Conservation (phyloP, 1,139 yeast species). For the Arxiozyma telluris region DNA sequence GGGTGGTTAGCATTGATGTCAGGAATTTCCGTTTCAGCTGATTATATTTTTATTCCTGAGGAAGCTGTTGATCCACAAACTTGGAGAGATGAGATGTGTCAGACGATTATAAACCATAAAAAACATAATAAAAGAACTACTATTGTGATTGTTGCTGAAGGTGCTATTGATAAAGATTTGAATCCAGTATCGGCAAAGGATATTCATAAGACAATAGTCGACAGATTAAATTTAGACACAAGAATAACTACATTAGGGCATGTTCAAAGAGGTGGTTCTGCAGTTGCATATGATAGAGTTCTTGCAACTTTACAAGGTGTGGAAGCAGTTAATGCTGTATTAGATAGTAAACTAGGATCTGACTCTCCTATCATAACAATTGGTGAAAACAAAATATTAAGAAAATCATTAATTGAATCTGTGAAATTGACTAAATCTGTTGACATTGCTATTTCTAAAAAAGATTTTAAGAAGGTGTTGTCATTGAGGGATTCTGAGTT, state of each 20-base stretch:
- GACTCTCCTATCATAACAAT: slow-evolving; percentile 95
- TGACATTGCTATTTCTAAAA: slow-evolving; percentile 69
- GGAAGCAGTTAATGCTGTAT: slow-evolving; percentile 89
- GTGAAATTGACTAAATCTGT: slow-evolving; percentile 78
- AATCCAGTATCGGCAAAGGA: slow-evolving; percentile 70
- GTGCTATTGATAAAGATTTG: slow-evolving; percentile 80
- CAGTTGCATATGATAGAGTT: slow-evolving; percentile 86
- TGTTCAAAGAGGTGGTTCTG: slow-evolving; percentile 97
- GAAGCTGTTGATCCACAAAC: slow-evolving; percentile 17
- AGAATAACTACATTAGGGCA: slow-evolving; percentile 93
- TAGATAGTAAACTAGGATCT: slow-evolving; percentile 78
- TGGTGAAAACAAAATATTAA: slow-evolving; percentile 73
- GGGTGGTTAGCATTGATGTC: slow-evolving; percentile 98
- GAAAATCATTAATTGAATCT: slow-evolving; percentile 81
- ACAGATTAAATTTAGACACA: slow-evolving; percentile 74
- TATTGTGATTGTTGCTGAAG: slow-evolving; percentile 94
- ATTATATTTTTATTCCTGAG: slow-evolving; percentile 88
- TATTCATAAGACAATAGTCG: slow-evolving; percentile 72
- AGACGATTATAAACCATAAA: slow-evolving; percentile 65
- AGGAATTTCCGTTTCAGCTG: slow-evolving; percentile 92
- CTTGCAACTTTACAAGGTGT: slow-evolving; percentile 95
- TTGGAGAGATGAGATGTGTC: slow-evolving; percentile 75
- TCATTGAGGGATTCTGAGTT: slow-evolving; percentile 82
- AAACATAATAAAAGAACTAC: slow-evolving; percentile 84
- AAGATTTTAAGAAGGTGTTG: slow-evolving; percentile 82